These are phyloP conservation scores for Metarhizium sp. DNA, from an alignment of 2,329 filamentous ascomycete genomes.

Conservation along the genomic window DNA sequence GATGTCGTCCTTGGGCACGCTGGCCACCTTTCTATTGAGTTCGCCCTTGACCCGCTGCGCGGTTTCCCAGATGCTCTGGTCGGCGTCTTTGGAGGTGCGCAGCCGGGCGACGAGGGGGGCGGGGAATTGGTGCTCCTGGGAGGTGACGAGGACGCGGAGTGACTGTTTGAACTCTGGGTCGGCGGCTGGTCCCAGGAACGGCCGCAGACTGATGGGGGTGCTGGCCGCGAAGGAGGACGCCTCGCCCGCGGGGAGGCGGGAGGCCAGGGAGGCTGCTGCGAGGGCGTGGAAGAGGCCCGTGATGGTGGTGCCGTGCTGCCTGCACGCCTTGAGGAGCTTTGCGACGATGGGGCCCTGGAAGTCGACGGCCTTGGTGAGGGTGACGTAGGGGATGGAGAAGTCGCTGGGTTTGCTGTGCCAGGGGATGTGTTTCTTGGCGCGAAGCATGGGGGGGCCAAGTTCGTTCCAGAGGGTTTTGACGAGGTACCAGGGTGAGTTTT, in stretches of 20 bases:
- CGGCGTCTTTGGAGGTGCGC: constrained; percentile 9
- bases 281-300: constrained; percentile 41
- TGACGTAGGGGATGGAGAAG: constrained; percentile 23
- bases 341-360: constrained; percentile 19
- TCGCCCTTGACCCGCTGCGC: constrained; percentile 25
- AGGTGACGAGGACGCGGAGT: constrained; percentile 32
- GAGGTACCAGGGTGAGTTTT: constrained; percentile 30
- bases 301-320: constrained; percentile 32
- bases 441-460: constrained; percentile 30
- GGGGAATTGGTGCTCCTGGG: constrained; percentile 21
- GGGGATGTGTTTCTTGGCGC: constrained; percentile 13
- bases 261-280: constrained; percentile 29
- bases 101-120: constrained; percentile 14
- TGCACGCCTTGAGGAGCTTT: constrained; percentile 28
- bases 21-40: constrained; percentile 22
- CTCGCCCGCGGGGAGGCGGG: constrained; percentile 22
- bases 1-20: constrained; percentile 33
- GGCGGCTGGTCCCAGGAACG: constrained; percentile 19
- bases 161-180: constrained; percentile 13
- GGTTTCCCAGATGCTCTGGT: constrained; percentile 31
- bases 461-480: constrained; percentile 28
- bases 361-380: constrained; percentile 27
- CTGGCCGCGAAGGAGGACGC: constrained; percentile 24
- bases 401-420: constrained; percentile 31
- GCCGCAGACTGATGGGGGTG: constrained; percentile 37